phyloP scores from a whole-genome alignment of 345 rosid genomes.

The Trapa bicornis region DNA sequence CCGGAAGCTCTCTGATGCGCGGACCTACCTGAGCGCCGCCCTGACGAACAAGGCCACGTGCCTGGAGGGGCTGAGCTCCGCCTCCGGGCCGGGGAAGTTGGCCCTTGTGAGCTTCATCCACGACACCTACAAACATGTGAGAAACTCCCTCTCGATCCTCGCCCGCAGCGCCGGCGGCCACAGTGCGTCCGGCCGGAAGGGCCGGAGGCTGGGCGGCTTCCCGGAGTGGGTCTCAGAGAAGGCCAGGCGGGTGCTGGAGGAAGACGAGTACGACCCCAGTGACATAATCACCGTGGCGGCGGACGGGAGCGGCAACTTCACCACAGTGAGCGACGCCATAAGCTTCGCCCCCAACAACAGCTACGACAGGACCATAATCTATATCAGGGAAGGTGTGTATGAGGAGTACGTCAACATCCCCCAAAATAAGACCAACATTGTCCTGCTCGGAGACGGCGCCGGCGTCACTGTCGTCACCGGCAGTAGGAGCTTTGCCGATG shows the following conservation, averaged over 20 bases:
- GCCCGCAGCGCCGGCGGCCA: background rate
- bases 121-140: slow-evolving; percentile 53
- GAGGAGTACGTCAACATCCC: slow-evolving; percentile 59
- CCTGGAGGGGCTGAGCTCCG: slow-evolving; percentile 64
- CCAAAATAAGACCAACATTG: slow-evolving; percentile 52
- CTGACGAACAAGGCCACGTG: slow-evolving; percentile 85
- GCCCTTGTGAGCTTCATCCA: slow-evolving; percentile 29
- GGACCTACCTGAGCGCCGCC: slow-evolving; percentile 63
- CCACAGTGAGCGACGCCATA: slow-evolving; percentile 56
- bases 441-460: slow-evolving; percentile 62
- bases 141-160: slow-evolving; percentile 65
- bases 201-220: slow-evolving; percentile 39
- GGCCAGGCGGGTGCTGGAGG: slow-evolving; percentile 42
- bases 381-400: slow-evolving; percentile 55
- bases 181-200: slow-evolving; percentile 9
- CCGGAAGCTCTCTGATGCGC: slow-evolving; percentile 37
- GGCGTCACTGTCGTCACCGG: slow-evolving; percentile 54
- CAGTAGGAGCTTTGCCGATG: slow-evolving; percentile 52
- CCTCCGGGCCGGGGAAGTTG: slow-evolving; percentile 56
- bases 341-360: slow-evolving; percentile 63
- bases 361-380: slow-evolving; percentile 32
- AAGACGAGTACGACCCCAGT: slow-evolving; percentile 43
- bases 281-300: slow-evolving; percentile 51
- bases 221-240: slow-evolving; percentile 44
- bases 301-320: slow-evolving; percentile 73